Conservation (phyloP, 2,329 filamentous ascomycete species). For the Helotiales sp. region DNA sequence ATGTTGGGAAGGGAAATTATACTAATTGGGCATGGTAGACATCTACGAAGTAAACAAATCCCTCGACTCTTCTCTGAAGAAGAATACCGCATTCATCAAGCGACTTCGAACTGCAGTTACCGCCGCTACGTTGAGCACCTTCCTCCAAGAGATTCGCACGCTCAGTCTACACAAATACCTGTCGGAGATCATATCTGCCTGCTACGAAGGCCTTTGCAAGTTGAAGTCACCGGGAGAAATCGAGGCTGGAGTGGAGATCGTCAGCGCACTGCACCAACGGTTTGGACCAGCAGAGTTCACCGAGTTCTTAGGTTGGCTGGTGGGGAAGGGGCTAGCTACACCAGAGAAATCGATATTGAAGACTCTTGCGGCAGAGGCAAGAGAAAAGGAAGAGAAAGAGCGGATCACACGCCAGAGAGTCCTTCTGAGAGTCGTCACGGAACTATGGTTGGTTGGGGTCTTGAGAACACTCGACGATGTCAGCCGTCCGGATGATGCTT, state of each 20-base stretch:
- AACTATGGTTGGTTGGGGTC: constrained; percentile 92
- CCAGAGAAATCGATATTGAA: constrained; percentile 87
- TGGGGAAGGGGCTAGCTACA: constrained; percentile 88
- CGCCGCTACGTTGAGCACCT: constrained; percentile 77
- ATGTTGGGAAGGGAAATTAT: not conserved
- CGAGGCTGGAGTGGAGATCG: constrained; percentile 87
- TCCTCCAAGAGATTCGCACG: constrained; percentile 87
- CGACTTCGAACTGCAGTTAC: constrained; percentile 89
- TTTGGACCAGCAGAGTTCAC: constrained; percentile 93
- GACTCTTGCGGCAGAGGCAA: constrained; percentile 75
- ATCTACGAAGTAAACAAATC: constrained; percentile 65
- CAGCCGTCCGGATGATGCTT: constrained; percentile 65
- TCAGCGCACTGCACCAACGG: constrained; percentile 93
- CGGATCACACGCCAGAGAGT: constrained; percentile 84
- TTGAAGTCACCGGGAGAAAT: constrained; percentile 92
- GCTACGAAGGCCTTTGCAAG: constrained; percentile 91
- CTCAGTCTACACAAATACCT: constrained; percentile 95
- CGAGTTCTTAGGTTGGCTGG: constrained; percentile 86
- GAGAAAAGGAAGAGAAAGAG: constrained; percentile 96
- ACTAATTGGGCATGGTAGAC: constrained; percentile 31
- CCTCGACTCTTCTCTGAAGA: constrained; percentile 94
- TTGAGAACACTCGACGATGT: constrained; percentile 78
- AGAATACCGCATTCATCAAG: constrained; percentile 98
- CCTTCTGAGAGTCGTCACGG: constrained; percentile 87
- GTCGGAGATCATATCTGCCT: constrained; percentile 94